Percentiles rank a stretch among this genome's conserved stretches.
phyloP scores from a whole-genome alignment of 495 filamentous ascomycete species.

The Hyaloscypha finlandica region DNA sequence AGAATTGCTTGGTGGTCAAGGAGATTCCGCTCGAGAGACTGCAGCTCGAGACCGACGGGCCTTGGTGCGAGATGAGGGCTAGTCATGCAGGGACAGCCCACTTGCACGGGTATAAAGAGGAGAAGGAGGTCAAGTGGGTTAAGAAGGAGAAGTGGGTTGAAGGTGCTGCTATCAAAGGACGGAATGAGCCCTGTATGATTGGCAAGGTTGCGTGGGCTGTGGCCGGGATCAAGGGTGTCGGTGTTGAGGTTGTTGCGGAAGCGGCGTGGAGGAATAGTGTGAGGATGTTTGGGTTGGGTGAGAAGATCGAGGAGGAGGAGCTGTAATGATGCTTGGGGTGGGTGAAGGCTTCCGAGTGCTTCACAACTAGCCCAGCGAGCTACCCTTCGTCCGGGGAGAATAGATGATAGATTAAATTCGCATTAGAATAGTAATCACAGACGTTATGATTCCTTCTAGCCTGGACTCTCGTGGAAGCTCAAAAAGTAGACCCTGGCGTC shows the following conservation, averaged over 20 bases:
- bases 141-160: slow-evolving; percentile 94
- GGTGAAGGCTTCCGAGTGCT: not conserved
- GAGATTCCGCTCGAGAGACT: slow-evolving; percentile 66
- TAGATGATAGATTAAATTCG: not conserved
- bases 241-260: slow-evolving; percentile 80
- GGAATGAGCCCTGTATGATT: slow-evolving; percentile 89
- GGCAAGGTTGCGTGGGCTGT: slow-evolving; percentile 82
- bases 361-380: not conserved
- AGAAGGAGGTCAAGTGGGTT: slow-evolving; percentile 53
- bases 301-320: slow-evolving; percentile 22
- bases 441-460: not conserved
- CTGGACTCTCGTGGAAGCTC: not conserved
- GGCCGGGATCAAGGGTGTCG: slow-evolving; percentile 77
- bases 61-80: slow-evolving; percentile 59
- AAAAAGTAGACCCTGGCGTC: not conserved
- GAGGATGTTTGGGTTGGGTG: slow-evolving; percentile 74
- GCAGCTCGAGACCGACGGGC: slow-evolving; percentile 80
- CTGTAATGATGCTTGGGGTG: not conserved
- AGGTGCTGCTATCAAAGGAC: slow-evolving; percentile 82
- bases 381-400: not conserved
- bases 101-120: slow-evolving; percentile 32
- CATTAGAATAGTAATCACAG: slow-evolving; percentile 3
- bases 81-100: slow-evolving; percentile 64
- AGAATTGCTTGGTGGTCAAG: slow-evolving; percentile 69
- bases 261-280: slow-evolving; percentile 84